Evolutionary conservation across 2,329 filamentous ascomycete species (phyloP).

Genomic region (Monosporascus sp.): DNA sequence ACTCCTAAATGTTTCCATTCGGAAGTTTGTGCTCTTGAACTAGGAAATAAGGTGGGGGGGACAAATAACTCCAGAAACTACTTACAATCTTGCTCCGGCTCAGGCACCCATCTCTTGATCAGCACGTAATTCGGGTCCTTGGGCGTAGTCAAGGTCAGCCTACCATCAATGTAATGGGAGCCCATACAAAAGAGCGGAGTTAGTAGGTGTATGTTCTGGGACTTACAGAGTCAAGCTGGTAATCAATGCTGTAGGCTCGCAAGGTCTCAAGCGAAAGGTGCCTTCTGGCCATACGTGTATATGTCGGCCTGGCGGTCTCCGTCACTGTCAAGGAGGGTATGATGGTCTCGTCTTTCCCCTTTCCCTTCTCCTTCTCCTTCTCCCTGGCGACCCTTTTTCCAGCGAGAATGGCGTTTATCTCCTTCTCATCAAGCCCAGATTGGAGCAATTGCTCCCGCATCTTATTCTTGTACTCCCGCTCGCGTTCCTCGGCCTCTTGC

Average conservation of each 20-base stretch:
- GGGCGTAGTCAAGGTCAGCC: constrained; percentile 10
- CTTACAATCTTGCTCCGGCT: constrained; percentile 58
- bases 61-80: no score
- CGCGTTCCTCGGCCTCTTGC: constrained; percentile 41
- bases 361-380: constrained; percentile 34
- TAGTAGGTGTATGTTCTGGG: not conserved
- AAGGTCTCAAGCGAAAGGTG: constrained; percentile 60
- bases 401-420: constrained; percentile 51
- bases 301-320: constrained; percentile 41
- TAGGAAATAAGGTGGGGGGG: no score
- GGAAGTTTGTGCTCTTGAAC: no score
- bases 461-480: constrained; percentile 49
- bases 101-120: constrained; percentile 67
- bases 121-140: constrained; percentile 65
- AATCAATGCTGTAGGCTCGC: constrained; percentile 49
- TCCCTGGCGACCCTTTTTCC: constrained; percentile 43
- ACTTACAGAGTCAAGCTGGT: constrained; percentile 50
- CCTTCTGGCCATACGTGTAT: constrained; percentile 57
- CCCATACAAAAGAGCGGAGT: not conserved
- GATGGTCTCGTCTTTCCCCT: constrained; percentile 7
- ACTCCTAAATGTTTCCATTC: no score
- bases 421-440: constrained; percentile 53
- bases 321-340: constrained; percentile 4
- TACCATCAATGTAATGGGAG: no score
- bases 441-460: constrained; percentile 53